These are phyloP conservation scores for Aspergillus heteromorphus DNA, from an alignment of 495 filamentous ascomycete species.

Conservation along the genomic window DNA sequence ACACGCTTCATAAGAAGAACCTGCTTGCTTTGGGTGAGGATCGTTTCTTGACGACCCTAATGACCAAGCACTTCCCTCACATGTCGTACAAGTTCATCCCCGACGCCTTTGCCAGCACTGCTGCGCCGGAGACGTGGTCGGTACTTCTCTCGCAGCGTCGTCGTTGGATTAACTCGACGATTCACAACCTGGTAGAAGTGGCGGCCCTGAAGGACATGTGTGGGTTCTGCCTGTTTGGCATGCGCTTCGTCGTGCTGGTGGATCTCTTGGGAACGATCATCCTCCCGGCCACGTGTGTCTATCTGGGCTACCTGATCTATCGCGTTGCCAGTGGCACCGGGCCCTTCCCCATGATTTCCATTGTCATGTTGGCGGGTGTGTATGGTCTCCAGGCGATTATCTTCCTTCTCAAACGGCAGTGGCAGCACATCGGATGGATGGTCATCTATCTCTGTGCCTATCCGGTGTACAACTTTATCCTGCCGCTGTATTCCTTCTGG, in stretches of 20 bases:
- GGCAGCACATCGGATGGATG: constrained; percentile 99
- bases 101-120: constrained; percentile 86
- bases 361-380: constrained; percentile 81
- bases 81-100: constrained; percentile 97
- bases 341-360: constrained; percentile 78
- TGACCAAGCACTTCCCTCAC: constrained; percentile 93
- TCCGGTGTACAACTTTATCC: constrained; percentile 86
- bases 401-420: constrained; percentile 92
- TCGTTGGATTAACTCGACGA: constrained; percentile 97
- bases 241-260: constrained; percentile 95
- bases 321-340: constrained; percentile 62
- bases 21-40: constrained; percentile 91
- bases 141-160: constrained; percentile 91
- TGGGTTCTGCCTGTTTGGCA: constrained; percentile 98
- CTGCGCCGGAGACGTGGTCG: constrained; percentile 88
- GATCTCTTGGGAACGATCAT: constrained; percentile 93
- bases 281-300: constrained; percentile 84
- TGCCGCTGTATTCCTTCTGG: constrained; percentile 98
- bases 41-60: constrained; percentile 93
- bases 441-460: constrained; percentile 93
- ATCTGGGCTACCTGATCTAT: constrained; percentile 88
- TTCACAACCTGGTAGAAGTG: constrained; percentile 91
- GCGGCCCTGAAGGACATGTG: constrained; percentile 86
- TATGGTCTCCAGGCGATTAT: constrained; percentile 95
- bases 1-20: constrained; percentile 99